Evolutionary conservation across 345 rosid genomes (phyloP).

Genomic region (Corchorus olitorius): DNA sequence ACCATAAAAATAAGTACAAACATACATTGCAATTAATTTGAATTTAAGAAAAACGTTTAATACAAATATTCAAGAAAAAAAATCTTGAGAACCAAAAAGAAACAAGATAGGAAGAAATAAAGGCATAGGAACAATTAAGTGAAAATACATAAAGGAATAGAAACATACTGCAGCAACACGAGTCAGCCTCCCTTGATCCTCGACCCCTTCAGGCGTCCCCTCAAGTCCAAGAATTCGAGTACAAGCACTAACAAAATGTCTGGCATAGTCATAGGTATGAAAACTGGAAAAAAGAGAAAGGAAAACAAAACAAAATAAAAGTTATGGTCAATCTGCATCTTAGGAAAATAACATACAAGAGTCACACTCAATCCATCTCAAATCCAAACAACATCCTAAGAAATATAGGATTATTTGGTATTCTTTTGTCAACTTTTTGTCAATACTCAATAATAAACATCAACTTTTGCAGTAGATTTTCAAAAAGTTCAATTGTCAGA

Average conservation of each 20-base stretch:
- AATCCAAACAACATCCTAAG: neutral
- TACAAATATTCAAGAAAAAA: slow-evolving; percentile 6
- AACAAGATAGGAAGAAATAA: slow-evolving; percentile 12
- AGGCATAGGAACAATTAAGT: slow-evolving; percentile 24
- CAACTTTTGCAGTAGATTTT: slow-evolving; percentile 2
- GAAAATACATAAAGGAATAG: slow-evolving; percentile 21
- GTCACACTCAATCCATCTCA: neutral
- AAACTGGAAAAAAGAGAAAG: slow-evolving; percentile 50
- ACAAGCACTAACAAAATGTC: slow-evolving; percentile 99
- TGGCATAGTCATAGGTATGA: slow-evolving; percentile 97
- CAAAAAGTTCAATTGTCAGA: neutral
- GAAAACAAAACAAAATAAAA: neutral
- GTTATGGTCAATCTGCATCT: neutral
- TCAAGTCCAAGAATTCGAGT: slow-evolving; percentile 99
- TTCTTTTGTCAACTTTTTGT: slow-evolving; percentile 1
- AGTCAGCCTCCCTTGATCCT: slow-evolving; percentile 94
- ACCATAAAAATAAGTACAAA: slow-evolving; percentile 13
- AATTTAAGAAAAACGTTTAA: neutral
- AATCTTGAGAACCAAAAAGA: neutral
- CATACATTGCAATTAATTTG: neutral
- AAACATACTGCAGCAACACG: slow-evolving; percentile 94
- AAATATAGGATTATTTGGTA: neutral
- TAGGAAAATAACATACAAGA: slow-evolving; percentile 2
- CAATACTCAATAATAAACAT: slow-evolving; percentile 8
- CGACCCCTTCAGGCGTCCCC: slow-evolving; percentile 99